phyloP scores from a whole-genome alignment of 164 flowering plant genomes.

The Brasenia schreberi region DNA sequence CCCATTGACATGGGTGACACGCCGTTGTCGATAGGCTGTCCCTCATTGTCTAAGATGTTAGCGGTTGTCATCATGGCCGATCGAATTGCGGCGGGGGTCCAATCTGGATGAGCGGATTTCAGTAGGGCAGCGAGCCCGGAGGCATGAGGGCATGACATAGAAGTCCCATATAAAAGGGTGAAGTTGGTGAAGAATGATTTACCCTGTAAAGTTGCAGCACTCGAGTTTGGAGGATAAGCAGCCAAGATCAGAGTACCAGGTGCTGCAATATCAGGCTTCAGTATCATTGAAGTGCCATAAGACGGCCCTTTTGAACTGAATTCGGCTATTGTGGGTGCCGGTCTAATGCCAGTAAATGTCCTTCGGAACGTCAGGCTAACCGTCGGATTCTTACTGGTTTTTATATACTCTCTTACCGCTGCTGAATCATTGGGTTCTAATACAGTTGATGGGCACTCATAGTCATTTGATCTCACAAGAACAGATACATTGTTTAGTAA shows the following conservation, averaged over 20 bases:
- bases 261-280: slow-evolving; percentile 57
- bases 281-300: slow-evolving; percentile 24
- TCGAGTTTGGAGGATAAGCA: slow-evolving; percentile 29
- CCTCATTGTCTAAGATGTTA: too few species aligned
- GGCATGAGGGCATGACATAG: slow-evolving; percentile 68
- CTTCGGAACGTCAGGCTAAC: slow-evolving; percentile 15
- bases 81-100: slow-evolving; percentile 65
- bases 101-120: slow-evolving; percentile 42
- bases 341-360: slow-evolving; percentile 27
- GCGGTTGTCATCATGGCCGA: slow-evolving; percentile 68
- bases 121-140: slow-evolving; percentile 54
- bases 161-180: slow-evolving; percentile 51
- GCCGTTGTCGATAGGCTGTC: too few species aligned
- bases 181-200: slow-evolving; percentile 19
- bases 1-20: too few species aligned
- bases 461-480: neutral
- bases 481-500: neutral
- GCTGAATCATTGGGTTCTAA: neutral
- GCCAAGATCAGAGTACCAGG: slow-evolving; percentile 45
- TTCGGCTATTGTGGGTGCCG: slow-evolving; percentile 36
- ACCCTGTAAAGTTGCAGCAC: slow-evolving; percentile 5
- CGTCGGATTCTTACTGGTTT: neutral
- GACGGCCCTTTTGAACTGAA: slow-evolving; percentile 43
- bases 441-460: neutral
- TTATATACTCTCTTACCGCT: neutral